A percentile compares a stretch with the other conserved stretches of the same genome.
Conservation (phyloP, 140 eudicot species). For the Senecio squalidus region DNA sequence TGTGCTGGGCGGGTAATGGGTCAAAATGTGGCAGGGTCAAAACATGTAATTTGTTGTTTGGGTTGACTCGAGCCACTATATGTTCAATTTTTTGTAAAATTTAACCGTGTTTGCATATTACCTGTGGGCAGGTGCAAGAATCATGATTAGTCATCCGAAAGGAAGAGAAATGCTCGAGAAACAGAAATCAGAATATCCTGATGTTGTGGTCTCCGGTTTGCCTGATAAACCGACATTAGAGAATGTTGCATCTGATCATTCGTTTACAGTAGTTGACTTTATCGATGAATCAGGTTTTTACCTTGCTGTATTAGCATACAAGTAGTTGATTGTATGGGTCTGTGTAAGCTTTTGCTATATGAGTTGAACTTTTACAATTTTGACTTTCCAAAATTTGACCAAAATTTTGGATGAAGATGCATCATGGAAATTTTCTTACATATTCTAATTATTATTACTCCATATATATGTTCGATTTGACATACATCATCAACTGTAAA, state of each 20-base stretch:
- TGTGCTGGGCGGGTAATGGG: too few species aligned
- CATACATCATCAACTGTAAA: too few species aligned
- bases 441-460: too few species aligned
- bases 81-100: too few species aligned
- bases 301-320: conserved; percentile 54
- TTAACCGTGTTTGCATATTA: background rate
- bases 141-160: conserved; percentile 80
- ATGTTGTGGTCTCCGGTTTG: conserved; percentile 54
- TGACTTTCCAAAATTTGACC: conserved; percentile 12
- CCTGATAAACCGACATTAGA: conserved; percentile 55
- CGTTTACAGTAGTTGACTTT: conserved; percentile 44
- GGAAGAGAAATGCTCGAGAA: conserved; percentile 62
- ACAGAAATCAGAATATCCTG: conserved; percentile 51
- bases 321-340: background rate
- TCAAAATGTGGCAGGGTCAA: too few species aligned
- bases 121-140: conserved; percentile 58
- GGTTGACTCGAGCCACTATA: too few species aligned
- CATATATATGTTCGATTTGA: too few species aligned
- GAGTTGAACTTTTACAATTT: background rate
- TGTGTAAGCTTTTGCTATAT: background rate
- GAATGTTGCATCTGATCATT: conserved; percentile 36
- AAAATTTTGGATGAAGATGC: conserved; percentile 8
- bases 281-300: conserved; percentile 57
- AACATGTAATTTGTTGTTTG: too few species aligned
- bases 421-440: too few species aligned